Evolutionary conservation across 2,329 filamentous ascomycete genomes (phyloP).

Genomic region (Fonsecaea multimorphosa): DNA sequence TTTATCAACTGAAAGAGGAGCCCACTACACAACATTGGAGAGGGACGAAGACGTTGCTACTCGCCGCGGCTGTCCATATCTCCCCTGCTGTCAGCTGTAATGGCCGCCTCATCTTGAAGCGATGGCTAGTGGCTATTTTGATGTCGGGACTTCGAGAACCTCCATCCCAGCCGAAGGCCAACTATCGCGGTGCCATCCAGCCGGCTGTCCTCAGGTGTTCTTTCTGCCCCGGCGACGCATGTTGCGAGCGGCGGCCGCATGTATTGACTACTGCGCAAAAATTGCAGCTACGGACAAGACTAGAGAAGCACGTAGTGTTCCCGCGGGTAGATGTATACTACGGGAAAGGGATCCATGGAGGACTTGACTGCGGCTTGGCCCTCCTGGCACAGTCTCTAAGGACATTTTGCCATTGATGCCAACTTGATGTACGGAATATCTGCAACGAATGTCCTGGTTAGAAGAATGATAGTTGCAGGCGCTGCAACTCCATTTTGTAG

Average conservation of each 20-base stretch:
- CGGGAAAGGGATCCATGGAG: background rate
- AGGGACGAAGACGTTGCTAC: background rate
- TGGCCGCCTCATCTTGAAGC: background rate
- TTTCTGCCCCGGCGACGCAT: background rate
- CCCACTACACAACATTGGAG: background rate
- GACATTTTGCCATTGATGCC: background rate
- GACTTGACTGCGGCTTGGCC: background rate
- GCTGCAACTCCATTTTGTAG: background rate
- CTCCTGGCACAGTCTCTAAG: background rate
- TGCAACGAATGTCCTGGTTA: background rate
- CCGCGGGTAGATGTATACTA: background rate
- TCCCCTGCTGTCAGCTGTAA: background rate
- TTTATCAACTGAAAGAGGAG: constrained; percentile 82
- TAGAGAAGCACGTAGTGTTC: background rate
- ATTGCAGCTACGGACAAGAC: background rate
- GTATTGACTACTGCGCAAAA: background rate
- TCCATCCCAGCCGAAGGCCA: background rate
- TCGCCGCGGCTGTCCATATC: background rate
- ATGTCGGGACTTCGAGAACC: background rate
- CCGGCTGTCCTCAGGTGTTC: background rate
- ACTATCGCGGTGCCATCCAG: background rate
- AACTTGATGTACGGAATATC: background rate
- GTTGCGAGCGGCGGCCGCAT: background rate
- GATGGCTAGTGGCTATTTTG: background rate
- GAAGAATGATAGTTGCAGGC: background rate